Evolutionary conservation across 176 grass and related monocot species (phyloP), one percentile per base, ranked within the genome.

Genomic region (Aegilops umbellulata): DNA sequence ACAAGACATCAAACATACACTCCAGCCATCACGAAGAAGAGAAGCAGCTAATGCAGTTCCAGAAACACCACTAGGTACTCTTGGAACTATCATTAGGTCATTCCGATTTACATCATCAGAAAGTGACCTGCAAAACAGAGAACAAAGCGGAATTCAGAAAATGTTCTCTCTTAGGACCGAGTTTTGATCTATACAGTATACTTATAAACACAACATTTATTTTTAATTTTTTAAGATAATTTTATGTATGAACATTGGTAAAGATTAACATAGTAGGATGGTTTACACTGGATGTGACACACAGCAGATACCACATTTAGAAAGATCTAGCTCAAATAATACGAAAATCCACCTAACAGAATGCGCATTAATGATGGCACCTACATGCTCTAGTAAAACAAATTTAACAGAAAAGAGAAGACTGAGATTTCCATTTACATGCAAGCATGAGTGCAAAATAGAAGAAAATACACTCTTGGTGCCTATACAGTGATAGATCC

Each of bases 31-130:
- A 36, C 94, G 90, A 61, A 99, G 88, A 87, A 99, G 93, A 49
- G 94, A 96, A 93, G 92, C 92, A 65, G 97, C 97, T 91, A 99
- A 93, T 76, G 97, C 94, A 30, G 97, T 99, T 67, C 92, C 97
- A 62, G 94, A 99, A 96, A 99, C 88, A 81, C 92, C 94, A 83
- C 84, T 36, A 34, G 97, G 94, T 73, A 89, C 65, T 89, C 89
- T 96, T 14, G 94, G 97, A 76, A 99, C 83, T 64, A 94, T 86
- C 82, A 92, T 80, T 83, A 91, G 90, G 51, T 90, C 89, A 87
- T 86, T 79, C 5, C 87, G 84, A 79, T 84, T 82, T 83, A 69
- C 58, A n/a, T 61, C 74, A 73, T 93, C 88, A 87, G 80, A 85
- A 77, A 94, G 53, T 62, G 83, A 3, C 83, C 94, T 98, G 78